These are phyloP conservation scores for Nicotiana paniculata DNA, from an alignment of 257 asterid genomes.

Conservation along the genomic window DNA sequence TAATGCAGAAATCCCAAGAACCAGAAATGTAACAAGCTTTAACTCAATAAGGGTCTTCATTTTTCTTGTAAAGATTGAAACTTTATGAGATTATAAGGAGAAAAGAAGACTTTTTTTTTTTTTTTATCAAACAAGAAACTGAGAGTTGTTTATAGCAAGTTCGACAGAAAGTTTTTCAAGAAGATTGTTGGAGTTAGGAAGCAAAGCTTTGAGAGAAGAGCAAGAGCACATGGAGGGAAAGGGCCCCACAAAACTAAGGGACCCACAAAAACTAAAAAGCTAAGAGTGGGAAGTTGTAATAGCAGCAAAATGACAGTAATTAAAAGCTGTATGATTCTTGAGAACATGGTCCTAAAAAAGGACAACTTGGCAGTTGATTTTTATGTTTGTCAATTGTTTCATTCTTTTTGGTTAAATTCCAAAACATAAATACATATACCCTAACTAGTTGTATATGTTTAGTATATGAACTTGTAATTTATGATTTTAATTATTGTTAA, in stretches of 20 bases:
- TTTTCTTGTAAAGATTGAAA: constrained; percentile 3
- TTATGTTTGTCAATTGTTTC: not conserved
- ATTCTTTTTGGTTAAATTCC: not conserved
- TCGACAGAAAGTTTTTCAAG: no score
- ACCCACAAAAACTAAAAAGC: constrained; percentile 26
- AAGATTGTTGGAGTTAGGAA: not conserved
- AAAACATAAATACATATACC: not conserved
- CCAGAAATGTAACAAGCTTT: constrained; percentile 33
- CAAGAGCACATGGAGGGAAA: constrained; percentile 14
- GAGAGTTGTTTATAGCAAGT: not conserved
- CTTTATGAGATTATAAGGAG: not conserved
- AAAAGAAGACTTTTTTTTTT: not conserved
- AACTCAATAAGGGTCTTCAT: constrained; percentile 36
- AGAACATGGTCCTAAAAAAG: constrained; percentile 38
- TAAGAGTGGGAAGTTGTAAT: constrained; percentile 4
- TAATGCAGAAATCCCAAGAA: constrained; percentile 35
- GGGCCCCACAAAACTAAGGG: constrained; percentile 21
- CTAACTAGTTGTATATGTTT: no score
- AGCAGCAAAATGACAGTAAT: constrained; percentile 27
- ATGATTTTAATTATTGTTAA: not conserved
- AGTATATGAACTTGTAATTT: not conserved
- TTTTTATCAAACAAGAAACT: not conserved
- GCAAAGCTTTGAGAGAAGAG: not conserved
- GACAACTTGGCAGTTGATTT: constrained; percentile 14
- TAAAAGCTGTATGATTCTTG: constrained; percentile 46